These are phyloP conservation scores for Volvariella volvacea DNA, from an alignment of 1,284 basidiomycete species.

Conservation along the genomic window DNA sequence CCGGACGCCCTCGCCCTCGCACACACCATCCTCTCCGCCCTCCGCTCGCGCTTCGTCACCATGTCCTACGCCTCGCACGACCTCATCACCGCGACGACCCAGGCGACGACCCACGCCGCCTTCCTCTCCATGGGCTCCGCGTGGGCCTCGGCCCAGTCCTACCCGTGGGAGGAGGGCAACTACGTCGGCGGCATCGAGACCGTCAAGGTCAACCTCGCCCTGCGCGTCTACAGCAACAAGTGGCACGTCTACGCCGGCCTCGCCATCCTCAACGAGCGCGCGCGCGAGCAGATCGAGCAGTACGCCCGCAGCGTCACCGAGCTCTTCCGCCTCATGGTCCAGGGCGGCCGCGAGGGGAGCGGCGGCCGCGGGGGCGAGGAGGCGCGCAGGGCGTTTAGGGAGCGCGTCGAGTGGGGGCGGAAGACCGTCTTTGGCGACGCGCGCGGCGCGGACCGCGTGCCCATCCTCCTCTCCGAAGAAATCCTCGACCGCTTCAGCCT, in stretches of 20 bases:
- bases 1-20: constrained; percentile 73
- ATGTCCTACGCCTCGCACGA: constrained; percentile 96
- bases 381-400: constrained; percentile 48
- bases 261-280: constrained; percentile 94
- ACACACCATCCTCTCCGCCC: constrained; percentile 78
- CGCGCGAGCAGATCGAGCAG: constrained; percentile 84
- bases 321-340: constrained; percentile 94
- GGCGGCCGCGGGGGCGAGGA: constrained; percentile 36
- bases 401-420: constrained; percentile 73
- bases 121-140: constrained; percentile 99
- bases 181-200: constrained; percentile 99
- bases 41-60: constrained; percentile 86
- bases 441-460: constrained; percentile 20
- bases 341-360: constrained; percentile 51
- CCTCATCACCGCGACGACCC: constrained; percentile 93
- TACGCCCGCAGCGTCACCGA: constrained; percentile 83
- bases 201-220: constrained; percentile 95
- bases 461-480: constrained; percentile 84
- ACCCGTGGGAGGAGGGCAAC: constrained; percentile 93
- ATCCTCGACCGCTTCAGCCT: constrained; percentile 88
- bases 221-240: constrained; percentile 94
- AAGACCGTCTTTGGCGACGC: constrained; percentile 71
- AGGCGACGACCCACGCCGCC: constrained; percentile 96
- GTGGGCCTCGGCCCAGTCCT: constrained; percentile 74
- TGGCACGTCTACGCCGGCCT: constrained; percentile 99